A percentile compares a stretch with the other conserved stretches of the same genome.
phyloP scores from a whole-genome alignment of 495 filamentous ascomycete species.

The Penicillium silybi region DNA sequence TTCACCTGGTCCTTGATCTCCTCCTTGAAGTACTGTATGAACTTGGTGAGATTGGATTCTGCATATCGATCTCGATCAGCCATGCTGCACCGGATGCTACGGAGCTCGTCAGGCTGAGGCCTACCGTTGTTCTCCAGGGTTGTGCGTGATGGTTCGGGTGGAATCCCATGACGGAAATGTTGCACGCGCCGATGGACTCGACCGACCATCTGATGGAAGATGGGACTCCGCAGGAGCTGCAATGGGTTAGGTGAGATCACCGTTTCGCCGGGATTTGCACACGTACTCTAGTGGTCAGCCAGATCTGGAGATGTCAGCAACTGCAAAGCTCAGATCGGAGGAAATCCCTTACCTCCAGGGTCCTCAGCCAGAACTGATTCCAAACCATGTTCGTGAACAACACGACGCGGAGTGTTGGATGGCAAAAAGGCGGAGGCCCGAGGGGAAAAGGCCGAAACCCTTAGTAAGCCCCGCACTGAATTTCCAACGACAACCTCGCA shows the following conservation, averaged over 20 bases:
- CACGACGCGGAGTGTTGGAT: neutral
- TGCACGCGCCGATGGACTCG: constrained; percentile 52
- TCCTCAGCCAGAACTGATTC: constrained; percentile 15
- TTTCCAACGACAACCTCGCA: constrained; percentile 1
- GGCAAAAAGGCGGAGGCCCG: neutral
- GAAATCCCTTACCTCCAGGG: constrained; percentile 20
- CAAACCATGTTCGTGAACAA: constrained; percentile 21
- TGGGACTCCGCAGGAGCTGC: constrained; percentile 57
- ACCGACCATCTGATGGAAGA: constrained; percentile 58
- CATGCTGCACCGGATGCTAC: neutral
- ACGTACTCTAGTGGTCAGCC: constrained; percentile 41
- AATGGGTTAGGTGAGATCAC: constrained; percentile 5
- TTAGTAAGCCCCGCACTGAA: constrained; percentile 21
- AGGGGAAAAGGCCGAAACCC: constrained; percentile 4
- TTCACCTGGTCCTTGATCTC: constrained; percentile 57
- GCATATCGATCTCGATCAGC: constrained; percentile 13
- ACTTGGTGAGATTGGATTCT: constrained; percentile 35
- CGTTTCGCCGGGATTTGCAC: neutral
- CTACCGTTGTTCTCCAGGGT: constrained; percentile 49
- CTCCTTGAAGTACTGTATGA: constrained; percentile 53
- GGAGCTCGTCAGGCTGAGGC: neutral
- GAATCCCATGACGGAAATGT: constrained; percentile 48
- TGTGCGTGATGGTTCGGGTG: constrained; percentile 55
- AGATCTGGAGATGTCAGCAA: constrained; percentile 26
- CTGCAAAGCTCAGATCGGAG: neutral